Percentiles rank a stretch among this genome's conserved stretches.
These are phyloP conservation scores for Colletotrichum tanaceti DNA, from an alignment of 2,329 filamentous ascomycete species.

Conservation along the genomic window DNA sequence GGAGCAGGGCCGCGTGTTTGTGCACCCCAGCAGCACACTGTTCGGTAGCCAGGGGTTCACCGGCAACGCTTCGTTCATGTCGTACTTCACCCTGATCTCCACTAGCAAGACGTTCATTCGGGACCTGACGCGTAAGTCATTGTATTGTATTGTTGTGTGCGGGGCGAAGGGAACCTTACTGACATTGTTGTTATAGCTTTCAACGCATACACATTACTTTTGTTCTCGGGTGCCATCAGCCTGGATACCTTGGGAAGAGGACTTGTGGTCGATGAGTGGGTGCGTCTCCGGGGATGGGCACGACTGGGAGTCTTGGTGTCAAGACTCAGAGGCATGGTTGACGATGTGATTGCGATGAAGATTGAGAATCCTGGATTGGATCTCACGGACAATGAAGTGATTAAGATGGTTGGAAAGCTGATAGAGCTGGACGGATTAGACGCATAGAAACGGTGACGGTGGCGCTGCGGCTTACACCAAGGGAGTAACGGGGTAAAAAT, in stretches of 20 bases:
- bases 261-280: slow-evolving; percentile 91
- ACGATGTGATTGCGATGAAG: slow-evolving; percentile 83
- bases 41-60: slow-evolving; percentile 86
- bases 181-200: slow-evolving; percentile 66
- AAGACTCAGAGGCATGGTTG: slow-evolving; percentile 85
- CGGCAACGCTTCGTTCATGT: slow-evolving; percentile 80
- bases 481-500: slow-evolving; percentile 11
- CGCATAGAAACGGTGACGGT: slow-evolving; percentile 52
- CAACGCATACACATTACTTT: slow-evolving; percentile 86
- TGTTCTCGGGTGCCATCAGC: slow-evolving; percentile 87
- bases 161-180: slow-evolving; percentile 5
- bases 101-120: slow-evolving; percentile 93
- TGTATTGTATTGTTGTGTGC: neutral
- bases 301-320: slow-evolving; percentile 91
- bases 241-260: slow-evolving; percentile 90
- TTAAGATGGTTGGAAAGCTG: slow-evolving; percentile 80
- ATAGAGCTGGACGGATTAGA: slow-evolving; percentile 93
- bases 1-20: slow-evolving; percentile 87
- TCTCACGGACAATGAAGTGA: slow-evolving; percentile 72
- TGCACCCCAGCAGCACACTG: slow-evolving; percentile 88
- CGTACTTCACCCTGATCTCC: slow-evolving; percentile 91
- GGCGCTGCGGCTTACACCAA: neutral
- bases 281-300: slow-evolving; percentile 88
- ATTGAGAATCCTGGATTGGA: slow-evolving; percentile 79
- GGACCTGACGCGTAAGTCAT: slow-evolving; percentile 82